Conservation (phyloP, 2,329 filamentous ascomycete genomes). For the Didymella pinodella region DNA sequence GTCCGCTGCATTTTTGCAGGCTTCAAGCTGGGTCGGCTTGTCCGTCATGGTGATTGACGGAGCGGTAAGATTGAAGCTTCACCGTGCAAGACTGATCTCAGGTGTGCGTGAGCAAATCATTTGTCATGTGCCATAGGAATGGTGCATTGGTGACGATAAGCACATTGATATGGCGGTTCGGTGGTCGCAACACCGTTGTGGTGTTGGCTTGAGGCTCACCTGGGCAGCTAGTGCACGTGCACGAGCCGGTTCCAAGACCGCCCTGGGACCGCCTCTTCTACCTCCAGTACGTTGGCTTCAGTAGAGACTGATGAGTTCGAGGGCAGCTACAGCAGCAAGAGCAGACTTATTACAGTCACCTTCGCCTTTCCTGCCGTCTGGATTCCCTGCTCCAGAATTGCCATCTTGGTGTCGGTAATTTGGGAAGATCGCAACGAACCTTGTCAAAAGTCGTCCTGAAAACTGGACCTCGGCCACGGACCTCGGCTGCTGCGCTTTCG, state of each 20-base stretch:
- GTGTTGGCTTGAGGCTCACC: slow-evolving; percentile 29
- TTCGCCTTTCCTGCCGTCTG: neutral
- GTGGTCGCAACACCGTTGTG: slow-evolving; percentile 26
- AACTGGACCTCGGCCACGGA: slow-evolving; percentile 45
- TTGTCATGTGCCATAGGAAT: slow-evolving; percentile 9
- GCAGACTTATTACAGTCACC: neutral
- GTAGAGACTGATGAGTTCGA: neutral
- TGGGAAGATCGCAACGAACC: too few species aligned
- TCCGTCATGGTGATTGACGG: slow-evolving; percentile 39
- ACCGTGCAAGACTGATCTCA: neutral
- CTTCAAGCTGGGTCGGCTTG: slow-evolving; percentile 34
- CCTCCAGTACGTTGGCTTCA: neutral
- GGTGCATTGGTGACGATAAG: slow-evolving; percentile 13
- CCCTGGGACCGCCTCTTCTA: slow-evolving; percentile 8
- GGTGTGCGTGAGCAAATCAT: slow-evolving; percentile 7
- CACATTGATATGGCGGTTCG: slow-evolving; percentile 3
- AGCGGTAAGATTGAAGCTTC: neutral
- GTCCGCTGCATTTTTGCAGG: slow-evolving; percentile 43
- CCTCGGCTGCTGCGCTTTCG: slow-evolving; percentile 47
- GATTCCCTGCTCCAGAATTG: too few species aligned
- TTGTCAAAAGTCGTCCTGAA: neutral
- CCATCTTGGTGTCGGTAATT: too few species aligned
- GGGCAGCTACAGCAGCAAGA: neutral
- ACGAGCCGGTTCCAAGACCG: slow-evolving; percentile 24
- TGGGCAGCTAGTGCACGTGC: slow-evolving; percentile 24